Percentiles rank a stretch among this genome's conserved stretches.
Conservation (phyloP, 2,329 filamentous ascomycete species). For the Xylariaceae sp. region DNA sequence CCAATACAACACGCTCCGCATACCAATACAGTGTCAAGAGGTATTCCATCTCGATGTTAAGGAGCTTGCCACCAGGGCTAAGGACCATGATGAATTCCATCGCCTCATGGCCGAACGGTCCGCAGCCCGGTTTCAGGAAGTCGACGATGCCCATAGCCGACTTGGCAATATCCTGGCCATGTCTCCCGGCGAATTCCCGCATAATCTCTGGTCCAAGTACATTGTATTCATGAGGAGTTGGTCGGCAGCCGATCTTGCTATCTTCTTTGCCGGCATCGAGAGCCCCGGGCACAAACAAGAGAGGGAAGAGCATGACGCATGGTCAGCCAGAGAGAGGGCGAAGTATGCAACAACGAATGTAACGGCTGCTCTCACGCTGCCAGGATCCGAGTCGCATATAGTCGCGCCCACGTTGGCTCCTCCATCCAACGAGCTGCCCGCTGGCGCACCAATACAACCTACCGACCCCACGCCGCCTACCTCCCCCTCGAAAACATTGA, state of each 20-base stretch:
- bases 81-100: not conserved
- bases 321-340: too few relatives aligned
- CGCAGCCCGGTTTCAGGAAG: conserved; percentile 1
- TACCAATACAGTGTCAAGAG: not conserved
- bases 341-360: too few relatives aligned
- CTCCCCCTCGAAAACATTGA: not conserved
- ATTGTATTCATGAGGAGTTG: not conserved
- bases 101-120: conserved; percentile 5
- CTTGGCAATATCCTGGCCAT: not conserved
- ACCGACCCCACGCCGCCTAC: not conserved
- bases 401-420: not conserved
- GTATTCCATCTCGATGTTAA: conserved; percentile 1
- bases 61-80: conserved; percentile 1
- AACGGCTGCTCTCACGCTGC: too few relatives aligned
- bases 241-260: not conserved
- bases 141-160: not conserved
- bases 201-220: not conserved
- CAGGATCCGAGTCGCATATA: not conserved
- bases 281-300: not conserved
- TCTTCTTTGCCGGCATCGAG: not conserved
- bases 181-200: not conserved
- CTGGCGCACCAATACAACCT: not conserved
- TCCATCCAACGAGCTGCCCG: not conserved
- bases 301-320: not conserved
- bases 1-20: conserved; percentile 3